These are phyloP conservation scores for Syzygium oleosum DNA, from an alignment of 345 rosid species.

Conservation along the genomic window DNA sequence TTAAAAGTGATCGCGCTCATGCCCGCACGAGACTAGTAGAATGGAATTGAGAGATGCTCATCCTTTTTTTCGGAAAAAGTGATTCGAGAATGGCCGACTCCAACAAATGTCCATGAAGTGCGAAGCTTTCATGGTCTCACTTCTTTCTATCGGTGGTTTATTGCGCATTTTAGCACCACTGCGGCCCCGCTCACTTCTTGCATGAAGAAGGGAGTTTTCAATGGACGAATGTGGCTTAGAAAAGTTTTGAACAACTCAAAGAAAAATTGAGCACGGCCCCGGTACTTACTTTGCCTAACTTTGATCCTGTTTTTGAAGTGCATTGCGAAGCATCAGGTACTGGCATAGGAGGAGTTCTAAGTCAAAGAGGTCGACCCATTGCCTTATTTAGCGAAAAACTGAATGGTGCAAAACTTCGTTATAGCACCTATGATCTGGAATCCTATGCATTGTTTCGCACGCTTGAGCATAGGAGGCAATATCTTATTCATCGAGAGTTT, in stretches of 20 bases:
- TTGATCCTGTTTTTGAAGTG: too few relatives aligned
- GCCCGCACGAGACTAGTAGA: background rate
- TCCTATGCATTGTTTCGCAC: background rate
- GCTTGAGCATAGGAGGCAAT: background rate
- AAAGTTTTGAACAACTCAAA: background rate
- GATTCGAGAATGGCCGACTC: background rate
- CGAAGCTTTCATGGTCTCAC: background rate
- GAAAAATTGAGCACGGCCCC: too few relatives aligned
- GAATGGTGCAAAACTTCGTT: background rate
- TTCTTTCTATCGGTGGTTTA: background rate
- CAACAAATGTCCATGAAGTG: background rate
- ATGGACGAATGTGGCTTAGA: background rate
- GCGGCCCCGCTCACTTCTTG: background rate
- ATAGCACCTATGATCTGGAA: background rate
- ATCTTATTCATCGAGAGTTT: background rate
- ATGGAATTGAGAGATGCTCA: background rate
- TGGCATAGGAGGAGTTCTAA: too few relatives aligned
- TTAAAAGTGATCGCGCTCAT: background rate
- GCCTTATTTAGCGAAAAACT: too few relatives aligned
- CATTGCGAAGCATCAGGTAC: too few relatives aligned
- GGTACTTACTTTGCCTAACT: too few relatives aligned
- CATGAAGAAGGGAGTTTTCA: background rate
- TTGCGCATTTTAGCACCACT: background rate
- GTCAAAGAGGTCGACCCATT: too few relatives aligned
- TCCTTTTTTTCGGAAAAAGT: background rate